Evolutionary conservation across 768 basidiomycete genomes (phyloP).

Genomic region (Fomitopsis serialis): DNA sequence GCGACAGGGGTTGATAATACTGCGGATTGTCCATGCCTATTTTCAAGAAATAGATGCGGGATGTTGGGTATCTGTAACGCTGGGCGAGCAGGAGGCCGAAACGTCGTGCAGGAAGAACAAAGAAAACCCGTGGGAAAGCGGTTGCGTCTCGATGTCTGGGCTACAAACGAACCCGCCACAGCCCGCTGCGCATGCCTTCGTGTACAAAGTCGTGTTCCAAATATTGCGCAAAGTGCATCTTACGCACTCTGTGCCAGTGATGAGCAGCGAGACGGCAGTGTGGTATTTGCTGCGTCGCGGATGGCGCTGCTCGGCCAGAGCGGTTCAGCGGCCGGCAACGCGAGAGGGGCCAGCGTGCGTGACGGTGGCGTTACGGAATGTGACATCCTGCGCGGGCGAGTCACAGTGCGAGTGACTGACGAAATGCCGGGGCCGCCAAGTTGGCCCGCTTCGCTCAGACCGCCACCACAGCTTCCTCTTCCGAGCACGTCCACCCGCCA

Average conservation of each 20-base stretch:
- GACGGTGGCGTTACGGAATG: background rate
- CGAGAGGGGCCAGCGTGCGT: background rate
- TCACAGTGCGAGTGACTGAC: background rate
- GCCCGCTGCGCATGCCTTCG: background rate
- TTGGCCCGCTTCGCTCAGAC: background rate
- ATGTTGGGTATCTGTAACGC: slow-evolving; percentile 15
- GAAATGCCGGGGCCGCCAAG: slow-evolving; percentile 1
- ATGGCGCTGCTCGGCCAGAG: background rate
- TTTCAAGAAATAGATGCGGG: slow-evolving; percentile 15
- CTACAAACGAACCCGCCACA: background rate
- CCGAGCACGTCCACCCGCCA: background rate
- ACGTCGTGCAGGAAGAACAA: slow-evolving; percentile 20
- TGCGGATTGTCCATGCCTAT: slow-evolving; percentile 62
- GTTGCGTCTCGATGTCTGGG: background rate
- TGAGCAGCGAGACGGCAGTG: background rate
- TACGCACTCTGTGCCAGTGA: background rate
- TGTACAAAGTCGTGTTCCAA: background rate
- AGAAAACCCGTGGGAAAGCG: slow-evolving; percentile 19
- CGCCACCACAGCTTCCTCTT: background rate
- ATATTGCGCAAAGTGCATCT: background rate
- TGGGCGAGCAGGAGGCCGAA: slow-evolving; percentile 16
- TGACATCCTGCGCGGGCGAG: background rate
- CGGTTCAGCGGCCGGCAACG: background rate
- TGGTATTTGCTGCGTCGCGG: no score
- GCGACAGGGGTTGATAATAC: slow-evolving; percentile 77